Base-by-base conservation (phyloP, 2,329 filamentous ascomycete species). In the Coniochaeta prunicola region DNA sequence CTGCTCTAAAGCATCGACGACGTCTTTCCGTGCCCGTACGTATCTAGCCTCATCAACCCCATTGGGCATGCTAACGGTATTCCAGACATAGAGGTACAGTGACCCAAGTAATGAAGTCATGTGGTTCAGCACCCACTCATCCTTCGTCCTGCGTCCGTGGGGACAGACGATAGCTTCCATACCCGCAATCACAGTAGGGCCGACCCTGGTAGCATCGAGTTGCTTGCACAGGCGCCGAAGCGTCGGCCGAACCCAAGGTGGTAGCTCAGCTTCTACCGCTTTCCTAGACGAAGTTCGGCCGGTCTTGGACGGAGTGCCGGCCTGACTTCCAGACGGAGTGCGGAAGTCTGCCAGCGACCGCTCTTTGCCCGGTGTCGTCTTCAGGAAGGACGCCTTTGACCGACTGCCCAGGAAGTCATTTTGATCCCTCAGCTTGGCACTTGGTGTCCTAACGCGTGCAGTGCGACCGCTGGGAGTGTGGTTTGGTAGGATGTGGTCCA, bases 131-230 rank as follows among this genome's bases (percentile, higher is more conserved):
- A 79, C 69, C 81, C 80, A 80, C 58, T 76, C 72, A 62, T 85
- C 76, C 59, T 77, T 69, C 57, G 76, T 76, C 38, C 70, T 72
- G 28, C 67, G 69, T n/a, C 79, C 78, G 13, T 71, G 70, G 0
- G 77, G 76, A 1, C 71, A 69, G 12, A 78, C 65, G 55, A 84
- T 79, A 19, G 76, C 73, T 76, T 88, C 87, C 57, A 92, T 80
- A 1, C 90, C 91, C 0, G 90, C 87, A 55, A 90, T 83, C 0
- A 96, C 81, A 58, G 91, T 89, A 0, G 89, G 88, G 0, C 84
- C 84, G 3, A 92, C 80, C 4, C 77, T 78, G 7, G 82, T 79
- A 0, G 85, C 83, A 1, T 79, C 77, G 10, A 91, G 78, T 26
- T 81, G 79, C 40, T 79, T 80, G 69, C 88, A 88, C 12, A 96